phyloP scores from a whole-genome alignment of 2,329 filamentous ascomycete genomes.

The Arthrinium phaeospermum region DNA sequence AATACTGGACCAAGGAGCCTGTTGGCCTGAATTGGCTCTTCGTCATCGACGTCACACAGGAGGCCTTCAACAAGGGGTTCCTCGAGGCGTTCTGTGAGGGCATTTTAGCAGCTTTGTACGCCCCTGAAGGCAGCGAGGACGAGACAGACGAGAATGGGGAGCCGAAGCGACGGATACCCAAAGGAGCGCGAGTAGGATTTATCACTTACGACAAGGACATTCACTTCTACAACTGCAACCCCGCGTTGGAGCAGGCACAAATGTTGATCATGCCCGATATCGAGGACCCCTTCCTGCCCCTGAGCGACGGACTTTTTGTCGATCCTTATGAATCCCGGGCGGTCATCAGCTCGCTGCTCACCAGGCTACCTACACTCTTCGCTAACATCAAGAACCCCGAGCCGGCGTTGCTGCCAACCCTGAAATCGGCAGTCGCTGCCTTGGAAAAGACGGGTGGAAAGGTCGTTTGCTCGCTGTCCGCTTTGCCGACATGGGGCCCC shows the following conservation, averaged over 20 bases:
- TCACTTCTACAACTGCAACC: conserved; percentile 94
- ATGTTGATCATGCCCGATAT: conserved; percentile 99
- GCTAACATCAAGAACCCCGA: conserved; percentile 88
- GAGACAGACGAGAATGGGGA: conserved; percentile 60
- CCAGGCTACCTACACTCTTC: conserved; percentile 84
- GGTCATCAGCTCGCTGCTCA: conserved; percentile 87
- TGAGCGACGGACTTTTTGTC: conserved; percentile 91
- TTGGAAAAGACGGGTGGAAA: conserved; percentile 89
- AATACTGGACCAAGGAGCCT: conserved; percentile 97
- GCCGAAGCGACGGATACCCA: conserved; percentile 66
- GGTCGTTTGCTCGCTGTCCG: conserved; percentile 83
- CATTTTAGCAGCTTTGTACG: conserved; percentile 84
- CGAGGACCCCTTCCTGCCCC: conserved; percentile 92
- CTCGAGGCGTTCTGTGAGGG: conserved; percentile 90
- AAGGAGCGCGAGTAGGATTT: conserved; percentile 88
- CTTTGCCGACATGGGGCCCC: conserved; percentile 91
- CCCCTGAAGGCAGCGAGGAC: conserved; percentile 59
- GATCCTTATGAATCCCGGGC: conserved; percentile 86
- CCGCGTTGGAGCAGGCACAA: conserved; percentile 83
- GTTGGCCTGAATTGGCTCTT: conserved; percentile 89
- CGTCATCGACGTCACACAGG: conserved; percentile 90
- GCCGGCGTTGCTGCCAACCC: conserved; percentile 80
- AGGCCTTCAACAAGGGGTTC: conserved; percentile 89
- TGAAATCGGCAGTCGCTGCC: conserved; percentile 84
- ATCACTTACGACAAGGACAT: conserved; percentile 96